Conservation (phyloP, 176 grass and related monocot genomes). For the Cocos nucifera region DNA sequence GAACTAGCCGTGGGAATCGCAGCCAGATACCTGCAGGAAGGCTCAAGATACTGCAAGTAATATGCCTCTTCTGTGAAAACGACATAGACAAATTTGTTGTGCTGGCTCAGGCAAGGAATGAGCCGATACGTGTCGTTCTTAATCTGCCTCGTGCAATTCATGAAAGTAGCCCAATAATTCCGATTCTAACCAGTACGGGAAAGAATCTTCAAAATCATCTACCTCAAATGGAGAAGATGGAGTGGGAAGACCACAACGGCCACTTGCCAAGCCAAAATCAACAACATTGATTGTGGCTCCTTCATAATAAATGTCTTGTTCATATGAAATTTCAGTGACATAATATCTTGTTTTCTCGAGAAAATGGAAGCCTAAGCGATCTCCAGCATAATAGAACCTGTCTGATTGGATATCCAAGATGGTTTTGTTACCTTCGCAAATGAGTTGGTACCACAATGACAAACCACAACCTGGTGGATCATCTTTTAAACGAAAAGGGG, state of each 20-base stretch:
- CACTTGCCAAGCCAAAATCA: background rate
- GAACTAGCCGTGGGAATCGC: background rate
- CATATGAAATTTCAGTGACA: slow-evolving; percentile 16
- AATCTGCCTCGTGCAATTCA: slow-evolving; percentile 17
- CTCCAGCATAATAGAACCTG: too few species aligned
- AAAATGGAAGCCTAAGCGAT: too few species aligned
- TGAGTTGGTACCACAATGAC: background rate
- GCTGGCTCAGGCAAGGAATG: slow-evolving; percentile 12
- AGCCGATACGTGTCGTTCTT: background rate
- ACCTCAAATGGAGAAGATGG: background rate
- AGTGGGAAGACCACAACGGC: slow-evolving; percentile 10
- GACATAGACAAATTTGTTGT: slow-evolving; percentile 22
- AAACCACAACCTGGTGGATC: slow-evolving; percentile 26
- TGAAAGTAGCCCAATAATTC: background rate
- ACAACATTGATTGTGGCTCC: slow-evolving; percentile 4
- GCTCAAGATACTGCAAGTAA: background rate
- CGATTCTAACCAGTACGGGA: too few species aligned
- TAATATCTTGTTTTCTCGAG: background rate
- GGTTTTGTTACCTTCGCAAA: slow-evolving; percentile 17
- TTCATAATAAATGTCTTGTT: too few species aligned
- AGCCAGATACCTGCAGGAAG: slow-evolving; percentile 29
- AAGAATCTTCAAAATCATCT: too few species aligned
- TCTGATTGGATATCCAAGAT: slow-evolving; percentile 15
- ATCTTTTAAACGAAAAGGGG: slow-evolving; percentile 26
- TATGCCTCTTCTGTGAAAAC: rapidly evolving